phyloP scores from a whole-genome alignment of 2,329 filamentous ascomycete genomes.

The Colletotrichum gloeosporioides region DNA sequence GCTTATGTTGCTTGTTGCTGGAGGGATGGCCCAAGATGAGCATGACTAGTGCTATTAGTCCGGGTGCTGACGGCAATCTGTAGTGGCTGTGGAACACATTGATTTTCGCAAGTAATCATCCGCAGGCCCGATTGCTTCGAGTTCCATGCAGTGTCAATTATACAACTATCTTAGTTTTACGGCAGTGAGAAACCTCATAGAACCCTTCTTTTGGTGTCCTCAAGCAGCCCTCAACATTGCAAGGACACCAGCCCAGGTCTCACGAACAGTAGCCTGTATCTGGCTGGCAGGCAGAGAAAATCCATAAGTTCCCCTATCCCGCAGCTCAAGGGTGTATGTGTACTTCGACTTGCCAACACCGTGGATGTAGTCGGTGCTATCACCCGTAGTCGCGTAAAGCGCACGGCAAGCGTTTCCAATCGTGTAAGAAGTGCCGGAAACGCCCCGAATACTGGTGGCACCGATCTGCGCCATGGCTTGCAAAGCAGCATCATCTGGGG shows the following conservation, averaged over 20 bases:
- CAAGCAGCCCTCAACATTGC: slow-evolving; percentile 20
- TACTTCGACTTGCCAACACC: slow-evolving; percentile 23
- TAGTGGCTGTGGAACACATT: fast-evolving
- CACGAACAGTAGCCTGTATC: slow-evolving; percentile 19
- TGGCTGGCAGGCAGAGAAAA: slow-evolving; percentile 19
- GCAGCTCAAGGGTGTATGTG: slow-evolving; percentile 20
- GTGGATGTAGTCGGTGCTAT: slow-evolving; percentile 26
- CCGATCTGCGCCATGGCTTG: slow-evolving; percentile 4
- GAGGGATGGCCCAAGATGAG: not conserved
- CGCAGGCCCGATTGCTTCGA: fast-evolving
- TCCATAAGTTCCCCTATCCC: slow-evolving; percentile 18
- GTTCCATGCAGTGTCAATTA: fast-evolving
- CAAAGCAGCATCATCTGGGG: slow-evolving; percentile 13
- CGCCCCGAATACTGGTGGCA: slow-evolving; percentile 17
- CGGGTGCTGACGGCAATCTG: fast-evolving
- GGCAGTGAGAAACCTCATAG: not conserved
- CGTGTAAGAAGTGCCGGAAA: slow-evolving; percentile 22
- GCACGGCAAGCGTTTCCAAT: slow-evolving; percentile 26
- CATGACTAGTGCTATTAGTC: not conserved
- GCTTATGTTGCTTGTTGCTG: not conserved
- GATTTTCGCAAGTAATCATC: fast-evolving
- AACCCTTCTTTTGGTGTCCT: slow-evolving; percentile 39
- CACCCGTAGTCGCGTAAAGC: slow-evolving; percentile 24
- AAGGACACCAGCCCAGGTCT: slow-evolving; percentile 23
- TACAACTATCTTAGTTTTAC: fast-evolving